Conservation (phyloP, 176 grass and related monocot species). For the Canna indica region DNA sequence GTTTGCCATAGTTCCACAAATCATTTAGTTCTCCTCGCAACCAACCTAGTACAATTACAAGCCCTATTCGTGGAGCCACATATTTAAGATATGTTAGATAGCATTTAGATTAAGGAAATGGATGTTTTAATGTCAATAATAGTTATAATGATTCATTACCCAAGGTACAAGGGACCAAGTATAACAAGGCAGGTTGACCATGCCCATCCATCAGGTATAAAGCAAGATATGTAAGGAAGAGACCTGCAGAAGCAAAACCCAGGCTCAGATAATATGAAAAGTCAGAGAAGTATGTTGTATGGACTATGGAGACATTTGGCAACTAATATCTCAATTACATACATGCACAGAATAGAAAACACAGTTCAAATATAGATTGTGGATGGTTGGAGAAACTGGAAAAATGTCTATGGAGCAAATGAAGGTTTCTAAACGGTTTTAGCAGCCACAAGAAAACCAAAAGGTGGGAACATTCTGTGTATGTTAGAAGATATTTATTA, state of each 20-base stretch:
- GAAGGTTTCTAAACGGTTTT: too few relatives aligned
- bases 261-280: slow-evolving; percentile 3
- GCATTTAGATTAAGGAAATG: background rate
- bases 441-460: too few relatives aligned
- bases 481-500: too few relatives aligned
- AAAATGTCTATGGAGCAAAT: too few relatives aligned
- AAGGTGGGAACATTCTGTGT: too few relatives aligned
- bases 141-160: slow-evolving; percentile 26
- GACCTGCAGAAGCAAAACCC: slow-evolving; percentile 37
- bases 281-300: background rate
- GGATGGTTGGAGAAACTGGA: too few relatives aligned
- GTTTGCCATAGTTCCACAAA: slow-evolving; percentile 82
- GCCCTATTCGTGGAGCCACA: slow-evolving; percentile 26
- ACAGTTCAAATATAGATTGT: slow-evolving; percentile 11
- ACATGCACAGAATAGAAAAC: too few relatives aligned
- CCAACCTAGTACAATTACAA: slow-evolving; percentile 72
- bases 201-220: slow-evolving; percentile 85
- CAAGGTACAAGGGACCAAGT: slow-evolving; percentile 88
- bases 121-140: background rate
- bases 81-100: background rate
- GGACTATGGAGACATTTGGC: too few relatives aligned
- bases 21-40: slow-evolving; percentile 64
- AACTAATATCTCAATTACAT: too few relatives aligned
- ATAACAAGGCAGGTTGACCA: slow-evolving; percentile 78
- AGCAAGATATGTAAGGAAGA: slow-evolving; percentile 78